Evolutionary conservation across 2,329 filamentous ascomycete species (phyloP), one percentile per base, ranked within the genome.

Genomic region (Aspergillus pseudoglaucus): DNA sequence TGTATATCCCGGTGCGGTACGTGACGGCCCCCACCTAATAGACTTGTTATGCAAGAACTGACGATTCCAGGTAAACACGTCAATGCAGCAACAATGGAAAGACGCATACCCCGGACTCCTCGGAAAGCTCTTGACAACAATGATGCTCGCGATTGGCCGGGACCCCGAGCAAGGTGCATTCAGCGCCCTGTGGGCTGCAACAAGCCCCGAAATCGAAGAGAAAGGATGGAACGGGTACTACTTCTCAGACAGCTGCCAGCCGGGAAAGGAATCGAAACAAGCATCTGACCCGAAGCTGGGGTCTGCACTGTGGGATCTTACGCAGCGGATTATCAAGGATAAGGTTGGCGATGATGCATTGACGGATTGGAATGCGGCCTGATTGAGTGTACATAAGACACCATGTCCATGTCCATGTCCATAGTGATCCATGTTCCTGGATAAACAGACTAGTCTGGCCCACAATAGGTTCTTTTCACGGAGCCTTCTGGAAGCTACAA

Each of bases 71-170:
- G 71, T 74, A 18, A 74, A 70, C 6, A 74, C 72, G 0, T 61
- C 62, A 3, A 73, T 74, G 65, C 69, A 74, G 45, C 60, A 73
- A 45, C 70, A 75, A 48, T 75, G 70, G 70, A 73, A 74, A 48
- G 68, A 72, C 14, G 70, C 71, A 0, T 74, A 74, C 40, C 71
- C 71, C 0, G 70, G 70, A 0, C 53, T 75, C 0, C 61, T 65
- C 0, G 72, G 72, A 1, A 67, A 66, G 22, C 51, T 74, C 1
- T 49, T 73, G 2, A 62, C 66, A 0, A 67, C 57, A 48, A 57
- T 60, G 0, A 71, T 67, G 64, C 47, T 65, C 6, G 52, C 64
- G 0, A 49, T 65, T 2, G 64, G 72, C 1, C 63, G 72, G 0
- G 63, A 65, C 23, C 56, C 63, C 0, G 65, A 75, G 49, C 71